phyloP scores from a whole-genome alignment of 805 yeast genomes.

The Metschnikowia lochheadii region DNA sequence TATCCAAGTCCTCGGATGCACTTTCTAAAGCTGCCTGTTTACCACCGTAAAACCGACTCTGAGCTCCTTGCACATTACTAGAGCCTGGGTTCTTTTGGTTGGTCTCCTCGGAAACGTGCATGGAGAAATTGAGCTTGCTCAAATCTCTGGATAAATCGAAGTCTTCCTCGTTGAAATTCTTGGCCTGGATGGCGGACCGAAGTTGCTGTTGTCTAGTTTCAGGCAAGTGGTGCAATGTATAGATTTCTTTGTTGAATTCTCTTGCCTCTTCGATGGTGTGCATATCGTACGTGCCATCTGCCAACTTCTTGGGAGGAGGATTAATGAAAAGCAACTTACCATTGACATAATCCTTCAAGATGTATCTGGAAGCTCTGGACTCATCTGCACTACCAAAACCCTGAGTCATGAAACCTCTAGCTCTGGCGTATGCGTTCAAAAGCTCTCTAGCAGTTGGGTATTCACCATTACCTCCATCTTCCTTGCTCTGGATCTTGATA shows the following conservation, averaged over 20 bases:
- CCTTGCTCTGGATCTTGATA: constrained; percentile 66
- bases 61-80: constrained; percentile 25
- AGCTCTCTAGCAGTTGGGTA: constrained; percentile 86
- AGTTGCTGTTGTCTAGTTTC: constrained; percentile 72
- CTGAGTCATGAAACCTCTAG: constrained; percentile 96
- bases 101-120: constrained; percentile 51
- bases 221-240: constrained; percentile 61
- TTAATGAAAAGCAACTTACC: constrained; percentile 81
- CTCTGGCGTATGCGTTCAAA: constrained; percentile 87
- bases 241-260: constrained; percentile 71
- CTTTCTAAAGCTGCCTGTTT: constrained; percentile 74
- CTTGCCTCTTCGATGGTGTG: constrained; percentile 37
- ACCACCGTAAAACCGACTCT: constrained; percentile 67
- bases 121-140: constrained; percentile 69
- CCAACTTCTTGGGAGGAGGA: constrained; percentile 74
- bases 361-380: constrained; percentile 86
- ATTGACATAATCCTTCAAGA: constrained; percentile 89
- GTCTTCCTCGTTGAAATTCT: constrained; percentile 46
- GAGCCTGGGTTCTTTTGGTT: constrained; percentile 25
- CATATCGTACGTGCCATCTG: constrained; percentile 57
- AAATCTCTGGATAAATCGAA: constrained; percentile 70
- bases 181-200: constrained; percentile 54
- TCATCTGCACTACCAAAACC: constrained; percentile 97
- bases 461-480: constrained; percentile 83
- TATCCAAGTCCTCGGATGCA: constrained; percentile 79